A percentile compares a stretch with the other conserved stretches of the same genome.
These are phyloP conservation scores for Curvularia sp. DNA, from an alignment of 2,329 filamentous ascomycete genomes.

Conservation along the genomic window DNA sequence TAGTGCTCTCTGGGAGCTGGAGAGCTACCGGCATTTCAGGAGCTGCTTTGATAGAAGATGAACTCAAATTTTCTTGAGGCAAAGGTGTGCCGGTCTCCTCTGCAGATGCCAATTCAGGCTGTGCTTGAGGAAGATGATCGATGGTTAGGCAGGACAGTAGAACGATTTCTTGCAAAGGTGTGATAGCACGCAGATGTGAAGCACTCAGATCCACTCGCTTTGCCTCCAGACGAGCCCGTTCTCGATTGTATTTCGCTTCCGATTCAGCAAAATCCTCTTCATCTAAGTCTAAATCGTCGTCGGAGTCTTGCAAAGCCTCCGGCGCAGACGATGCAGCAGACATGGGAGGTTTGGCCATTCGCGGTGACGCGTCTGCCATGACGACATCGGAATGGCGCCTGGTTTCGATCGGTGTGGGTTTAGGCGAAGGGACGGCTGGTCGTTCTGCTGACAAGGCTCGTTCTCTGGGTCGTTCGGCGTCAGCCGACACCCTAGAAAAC, in stretches of 20 bases:
- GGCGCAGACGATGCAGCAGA: conserved; percentile 44
- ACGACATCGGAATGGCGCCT: conserved; percentile 46
- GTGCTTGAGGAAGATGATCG: conserved; percentile 36
- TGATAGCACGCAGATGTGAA: conserved; percentile 53
- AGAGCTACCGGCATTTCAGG: conserved; percentile 11
- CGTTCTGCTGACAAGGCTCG: conserved; percentile 35
- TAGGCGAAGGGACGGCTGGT: conserved; percentile 32
- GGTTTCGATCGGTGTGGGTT: conserved; percentile 38
- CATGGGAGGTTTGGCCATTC: conserved; percentile 34
- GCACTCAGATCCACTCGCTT: conserved; percentile 55
- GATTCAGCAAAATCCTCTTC: conserved; percentile 56
- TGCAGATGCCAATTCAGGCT: conserved; percentile 12
- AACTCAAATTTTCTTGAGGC: conserved; percentile 24
- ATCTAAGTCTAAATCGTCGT: conserved; percentile 57
- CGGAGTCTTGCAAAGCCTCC: conserved; percentile 51
- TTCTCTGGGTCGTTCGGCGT: conserved; percentile 28
- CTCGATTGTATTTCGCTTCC: conserved; percentile 56
- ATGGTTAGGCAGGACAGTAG: conserved; percentile 51
- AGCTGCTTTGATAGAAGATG: conserved; percentile 6
- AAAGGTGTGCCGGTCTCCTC: conserved; percentile 32
- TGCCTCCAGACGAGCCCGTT: conserved; percentile 55
- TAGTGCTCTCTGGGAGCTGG: conserved; percentile 26
- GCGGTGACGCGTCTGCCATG: conserved; percentile 46
- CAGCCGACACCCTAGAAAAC: conserved; percentile 25
- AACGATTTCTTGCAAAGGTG: conserved; percentile 55